A percentile compares a stretch with the other conserved stretches of the same genome.
These are phyloP conservation scores for Agaricus blazei DNA, from an alignment of 768 basidiomycete genomes.

Conservation along the genomic window DNA sequence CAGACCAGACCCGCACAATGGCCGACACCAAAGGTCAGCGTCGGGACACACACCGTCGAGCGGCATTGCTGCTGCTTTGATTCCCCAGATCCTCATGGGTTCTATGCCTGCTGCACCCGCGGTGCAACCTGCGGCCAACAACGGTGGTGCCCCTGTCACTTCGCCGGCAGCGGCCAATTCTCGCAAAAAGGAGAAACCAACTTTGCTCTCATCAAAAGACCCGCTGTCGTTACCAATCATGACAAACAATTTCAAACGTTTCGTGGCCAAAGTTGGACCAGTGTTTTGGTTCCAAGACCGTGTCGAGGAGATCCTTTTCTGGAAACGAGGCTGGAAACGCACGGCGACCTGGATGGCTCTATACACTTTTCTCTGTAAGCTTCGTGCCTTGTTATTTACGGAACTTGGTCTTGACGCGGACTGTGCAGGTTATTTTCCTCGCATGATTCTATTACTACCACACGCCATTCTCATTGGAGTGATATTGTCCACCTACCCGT, in stretches of 20 bases:
- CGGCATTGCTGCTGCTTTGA: conserved; percentile 20
- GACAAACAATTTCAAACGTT: conserved; percentile 76
- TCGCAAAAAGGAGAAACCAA: conserved; percentile 19
- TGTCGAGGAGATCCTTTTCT: conserved; percentile 78
- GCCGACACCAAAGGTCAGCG: conserved; percentile 13
- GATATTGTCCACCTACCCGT: conserved; percentile 64
- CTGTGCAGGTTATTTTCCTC: conserved; percentile 67
- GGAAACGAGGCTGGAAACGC: conserved; percentile 71
- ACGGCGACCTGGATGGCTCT: conserved; percentile 72
- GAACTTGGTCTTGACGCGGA: neutral
- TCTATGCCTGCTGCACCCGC: conserved; percentile 20
- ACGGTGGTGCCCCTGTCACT: conserved; percentile 12
- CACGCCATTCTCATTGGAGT: conserved; percentile 56
- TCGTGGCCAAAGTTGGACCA: conserved; percentile 69
- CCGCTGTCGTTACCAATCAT: conserved; percentile 75
- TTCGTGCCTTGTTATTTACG: conserved; percentile 11
- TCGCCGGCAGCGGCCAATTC: conserved; percentile 11
- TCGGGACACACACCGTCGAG: conserved; percentile 17
- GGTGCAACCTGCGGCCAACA: conserved; percentile 1
- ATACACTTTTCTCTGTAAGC: conserved; percentile 77
- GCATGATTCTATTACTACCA: conserved; percentile 65
- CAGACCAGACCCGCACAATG: conserved; percentile 24
- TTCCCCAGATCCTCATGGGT: conserved; percentile 34
- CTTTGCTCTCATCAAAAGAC: conserved; percentile 54
- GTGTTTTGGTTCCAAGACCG: conserved; percentile 90